Evolutionary conservation across 768 basidiomycete genomes (phyloP), one percentile per base, ranked within the genome.

Genomic region (Podaxis sp.): DNA sequence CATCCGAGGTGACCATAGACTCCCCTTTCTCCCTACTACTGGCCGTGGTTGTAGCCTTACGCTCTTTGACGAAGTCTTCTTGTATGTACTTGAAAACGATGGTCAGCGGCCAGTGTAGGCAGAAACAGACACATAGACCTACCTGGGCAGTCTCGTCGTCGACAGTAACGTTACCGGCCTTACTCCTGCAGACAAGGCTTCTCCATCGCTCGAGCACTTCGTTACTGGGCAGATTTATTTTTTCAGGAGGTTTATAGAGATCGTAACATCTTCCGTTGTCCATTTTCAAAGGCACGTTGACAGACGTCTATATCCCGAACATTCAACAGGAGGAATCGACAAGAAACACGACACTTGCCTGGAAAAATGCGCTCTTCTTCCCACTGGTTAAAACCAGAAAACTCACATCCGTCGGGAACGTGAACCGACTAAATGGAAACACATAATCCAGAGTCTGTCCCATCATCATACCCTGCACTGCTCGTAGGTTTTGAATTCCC

Each of bases 401-500:
- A n/a, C 72, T 77, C n/a, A 90, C 72, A 65, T 92, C 90, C 0
- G 90, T 91, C 18, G 85, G 77, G 66, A 94, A 93, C 6, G 79
- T 71, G 70, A 88, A 93, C 60, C 69, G 77, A 68, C 85, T 89
- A 71, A 83, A 93, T 1, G 91, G 92, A 68, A 92, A 94, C 36
- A 79, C 70, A 68, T 93, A 94, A 23, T 85, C 80, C 28, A 93
- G 72, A 0, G 82, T 86, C 66, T 94, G 91, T 5, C 74, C 71
- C 48, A 74, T 75, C 69, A 93, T 85, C 61, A 81, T 78, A 53
- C 86, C 80, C 66, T 91, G 90, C 16, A 86, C 70, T 1, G 85
- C 79, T 40, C 74, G 79, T 36, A 93, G 73, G 64, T 90, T 93
- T 61, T 71, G 70, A 18, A 91, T 65, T 4, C 90, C 81, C 69